Evolutionary conservation across 2,329 filamentous ascomycete species (phyloP).

Genomic region (Trichoderma koningii): DNA sequence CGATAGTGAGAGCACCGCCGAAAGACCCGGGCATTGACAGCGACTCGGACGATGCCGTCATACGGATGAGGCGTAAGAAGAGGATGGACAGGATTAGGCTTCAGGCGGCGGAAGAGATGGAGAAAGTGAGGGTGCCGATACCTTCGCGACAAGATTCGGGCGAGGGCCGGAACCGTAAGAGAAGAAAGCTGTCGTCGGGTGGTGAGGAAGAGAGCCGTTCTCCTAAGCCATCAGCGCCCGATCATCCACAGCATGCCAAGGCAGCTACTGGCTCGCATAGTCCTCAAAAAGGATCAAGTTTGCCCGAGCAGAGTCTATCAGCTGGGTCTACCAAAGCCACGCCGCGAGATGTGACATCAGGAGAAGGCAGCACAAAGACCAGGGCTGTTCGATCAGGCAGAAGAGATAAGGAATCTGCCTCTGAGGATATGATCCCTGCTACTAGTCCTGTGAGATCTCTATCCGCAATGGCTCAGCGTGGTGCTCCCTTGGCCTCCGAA

Average conservation of each 20-base stretch:
- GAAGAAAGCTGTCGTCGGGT: slow-evolving; percentile 30
- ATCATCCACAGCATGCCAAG: neutral
- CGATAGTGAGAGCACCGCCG: slow-evolving; percentile 33
- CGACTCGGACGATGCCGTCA: slow-evolving; percentile 42
- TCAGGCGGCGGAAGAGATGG: slow-evolving; percentile 45
- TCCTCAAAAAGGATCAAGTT: slow-evolving; percentile 33
- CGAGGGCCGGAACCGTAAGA: slow-evolving; percentile 37
- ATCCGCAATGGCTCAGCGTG: slow-evolving; percentile 33
- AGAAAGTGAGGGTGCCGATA: slow-evolving; percentile 44
- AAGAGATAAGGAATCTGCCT: slow-evolving; percentile 29
- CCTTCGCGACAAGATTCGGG: slow-evolving; percentile 30
- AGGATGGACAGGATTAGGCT: slow-evolving; percentile 44
- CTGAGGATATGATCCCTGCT: slow-evolving; percentile 45
- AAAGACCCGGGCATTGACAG: slow-evolving; percentile 37
- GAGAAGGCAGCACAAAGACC: slow-evolving; percentile 24
- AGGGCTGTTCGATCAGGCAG: slow-evolving; percentile 25
- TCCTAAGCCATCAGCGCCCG: neutral
- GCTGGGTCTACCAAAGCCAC: slow-evolving; percentile 41
- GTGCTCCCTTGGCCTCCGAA: slow-evolving; percentile 34
- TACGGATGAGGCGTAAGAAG: slow-evolving; percentile 41
- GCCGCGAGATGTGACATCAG: slow-evolving; percentile 32
- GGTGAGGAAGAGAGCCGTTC: slow-evolving; percentile 2
- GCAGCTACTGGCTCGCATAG: slow-evolving; percentile 29
- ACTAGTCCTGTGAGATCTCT: slow-evolving; percentile 42
- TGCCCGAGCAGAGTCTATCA: slow-evolving; percentile 34